Conservation (phyloP, 805 yeast species). For the Cyberlindnera americana region DNA sequence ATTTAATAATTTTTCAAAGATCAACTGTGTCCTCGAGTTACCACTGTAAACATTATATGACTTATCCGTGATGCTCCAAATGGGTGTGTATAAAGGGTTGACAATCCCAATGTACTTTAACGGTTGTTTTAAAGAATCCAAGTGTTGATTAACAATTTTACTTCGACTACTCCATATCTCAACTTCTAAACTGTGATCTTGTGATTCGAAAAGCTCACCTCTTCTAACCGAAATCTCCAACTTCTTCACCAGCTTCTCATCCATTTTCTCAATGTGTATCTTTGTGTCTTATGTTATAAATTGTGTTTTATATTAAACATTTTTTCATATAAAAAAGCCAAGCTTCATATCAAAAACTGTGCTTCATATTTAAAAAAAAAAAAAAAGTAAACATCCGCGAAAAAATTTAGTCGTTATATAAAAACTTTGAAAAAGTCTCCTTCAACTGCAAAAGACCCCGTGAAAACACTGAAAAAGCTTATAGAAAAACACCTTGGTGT, state of each 20-base stretch:
- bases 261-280: too few relatives aligned
- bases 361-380: not conserved
- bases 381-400: conserved; percentile 6
- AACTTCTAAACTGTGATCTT: too few relatives aligned
- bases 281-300: too few relatives aligned
- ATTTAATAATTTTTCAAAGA: conserved; percentile 19
- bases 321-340: too few relatives aligned
- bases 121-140: conserved; percentile 7
- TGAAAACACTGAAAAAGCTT: not conserved
- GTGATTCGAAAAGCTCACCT: too few relatives aligned
- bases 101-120: conserved; percentile 19
- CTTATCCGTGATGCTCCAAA: conserved; percentile 28
- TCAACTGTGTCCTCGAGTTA: conserved; percentile 9
- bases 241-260: too few relatives aligned
- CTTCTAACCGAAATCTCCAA: too few relatives aligned
- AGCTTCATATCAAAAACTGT: not conserved
- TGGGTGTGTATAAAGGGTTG: conserved; percentile 21
- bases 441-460: too few relatives aligned
- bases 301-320: too few relatives aligned
- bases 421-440: not conserved
- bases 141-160: conserved; percentile 24
- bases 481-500: not conserved
- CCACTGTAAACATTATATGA: conserved; percentile 27
- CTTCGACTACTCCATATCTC: conserved; percentile 27
- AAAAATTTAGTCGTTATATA: not conserved